Percentiles rank a stretch among this genome's conserved stretches.
Evolutionary conservation across 2,329 filamentous ascomycete species (phyloP).

Genomic region (Colletotrichum ledebouriae): DNA sequence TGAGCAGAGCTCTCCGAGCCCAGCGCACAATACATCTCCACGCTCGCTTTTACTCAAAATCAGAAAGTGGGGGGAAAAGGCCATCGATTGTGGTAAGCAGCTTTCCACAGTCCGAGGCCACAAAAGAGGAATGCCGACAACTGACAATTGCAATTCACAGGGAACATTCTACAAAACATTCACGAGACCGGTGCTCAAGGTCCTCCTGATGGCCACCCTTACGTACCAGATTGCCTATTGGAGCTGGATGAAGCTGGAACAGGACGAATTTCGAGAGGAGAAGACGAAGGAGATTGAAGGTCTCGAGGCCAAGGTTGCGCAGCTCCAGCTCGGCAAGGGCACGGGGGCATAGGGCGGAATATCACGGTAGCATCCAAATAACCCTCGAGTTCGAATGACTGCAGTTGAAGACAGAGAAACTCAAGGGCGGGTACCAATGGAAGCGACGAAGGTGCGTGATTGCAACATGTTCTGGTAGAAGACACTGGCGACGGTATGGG

Average conservation of each 20-base stretch:
- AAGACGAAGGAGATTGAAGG: constrained; percentile 52
- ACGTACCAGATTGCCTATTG: constrained; percentile 85
- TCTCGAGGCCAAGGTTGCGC: constrained; percentile 55
- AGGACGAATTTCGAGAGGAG: constrained; percentile 74
- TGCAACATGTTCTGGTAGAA: too few relatives aligned
- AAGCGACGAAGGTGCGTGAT: too few relatives aligned
- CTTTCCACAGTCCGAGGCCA: too few relatives aligned
- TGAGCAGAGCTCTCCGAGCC: constrained; percentile 28
- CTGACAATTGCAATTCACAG: constrained; percentile 52
- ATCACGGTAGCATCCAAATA: background rate
- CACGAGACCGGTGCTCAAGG: constrained; percentile 79
- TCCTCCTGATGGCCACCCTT: constrained; percentile 80
- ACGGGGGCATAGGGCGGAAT: background rate
- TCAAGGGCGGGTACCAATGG: too few relatives aligned
- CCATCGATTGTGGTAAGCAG: constrained; percentile 36
- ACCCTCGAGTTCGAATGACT: background rate
- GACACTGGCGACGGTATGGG: too few relatives aligned
- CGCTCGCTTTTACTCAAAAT: constrained; percentile 31
- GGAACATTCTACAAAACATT: constrained; percentile 81
- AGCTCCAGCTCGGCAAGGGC: constrained; percentile 47
- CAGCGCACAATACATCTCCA: constrained; percentile 21
- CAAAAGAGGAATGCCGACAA: too few relatives aligned
- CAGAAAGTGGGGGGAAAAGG: constrained; percentile 29
- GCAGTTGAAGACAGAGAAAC: background rate
- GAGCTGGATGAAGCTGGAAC: constrained; percentile 80